phyloP scores from a whole-genome alignment of 2,329 filamentous ascomycete genomes.

The Lecanicillium sp. region DNA sequence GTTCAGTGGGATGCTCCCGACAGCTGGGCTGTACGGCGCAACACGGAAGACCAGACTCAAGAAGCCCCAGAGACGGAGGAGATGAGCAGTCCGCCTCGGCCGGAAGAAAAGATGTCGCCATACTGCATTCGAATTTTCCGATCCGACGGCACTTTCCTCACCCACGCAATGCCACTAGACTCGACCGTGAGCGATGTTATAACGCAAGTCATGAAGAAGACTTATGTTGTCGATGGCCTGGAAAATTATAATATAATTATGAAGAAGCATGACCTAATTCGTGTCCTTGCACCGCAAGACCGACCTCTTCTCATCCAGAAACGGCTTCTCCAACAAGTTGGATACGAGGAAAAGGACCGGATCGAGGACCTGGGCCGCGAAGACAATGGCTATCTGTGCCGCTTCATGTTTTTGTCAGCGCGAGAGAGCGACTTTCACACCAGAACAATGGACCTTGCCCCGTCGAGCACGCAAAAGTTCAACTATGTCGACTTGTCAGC shows the following conservation, averaged over 20 bases:
- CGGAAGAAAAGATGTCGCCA: slow-evolving; percentile 65
- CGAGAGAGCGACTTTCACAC: slow-evolving; percentile 76
- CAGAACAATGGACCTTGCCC: slow-evolving; percentile 62
- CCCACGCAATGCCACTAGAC: slow-evolving; percentile 74
- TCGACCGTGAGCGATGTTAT: slow-evolving; percentile 83
- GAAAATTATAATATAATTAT: slow-evolving; percentile 95
- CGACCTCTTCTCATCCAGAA: slow-evolving; percentile 88
- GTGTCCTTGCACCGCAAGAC: slow-evolving; percentile 71
- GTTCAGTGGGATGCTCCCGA: slow-evolving; percentile 88
- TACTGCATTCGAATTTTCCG: slow-evolving; percentile 96
- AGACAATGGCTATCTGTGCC: slow-evolving; percentile 93
- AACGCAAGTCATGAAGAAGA: slow-evolving; percentile 87
- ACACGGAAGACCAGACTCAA: slow-evolving; percentile 54
- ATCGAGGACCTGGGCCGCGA: slow-evolving; percentile 92
- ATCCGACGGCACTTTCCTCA: slow-evolving; percentile 88
- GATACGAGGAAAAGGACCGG: slow-evolving; percentile 77
- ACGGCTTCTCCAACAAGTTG: slow-evolving; percentile 78
- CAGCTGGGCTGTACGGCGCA: slow-evolving; percentile 85
- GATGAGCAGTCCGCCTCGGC: slow-evolving; percentile 53
- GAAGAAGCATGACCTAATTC: slow-evolving; percentile 82
- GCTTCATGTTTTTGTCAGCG: slow-evolving; percentile 88
- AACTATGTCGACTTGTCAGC: slow-evolving; percentile 89
- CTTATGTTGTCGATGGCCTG: slow-evolving; percentile 79
- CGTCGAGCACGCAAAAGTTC: slow-evolving; percentile 79
- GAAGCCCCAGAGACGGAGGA: slow-evolving; percentile 58